Conservation (phyloP, 768 basidiomycete species). For the Pisolithus microcarpus region DNA sequence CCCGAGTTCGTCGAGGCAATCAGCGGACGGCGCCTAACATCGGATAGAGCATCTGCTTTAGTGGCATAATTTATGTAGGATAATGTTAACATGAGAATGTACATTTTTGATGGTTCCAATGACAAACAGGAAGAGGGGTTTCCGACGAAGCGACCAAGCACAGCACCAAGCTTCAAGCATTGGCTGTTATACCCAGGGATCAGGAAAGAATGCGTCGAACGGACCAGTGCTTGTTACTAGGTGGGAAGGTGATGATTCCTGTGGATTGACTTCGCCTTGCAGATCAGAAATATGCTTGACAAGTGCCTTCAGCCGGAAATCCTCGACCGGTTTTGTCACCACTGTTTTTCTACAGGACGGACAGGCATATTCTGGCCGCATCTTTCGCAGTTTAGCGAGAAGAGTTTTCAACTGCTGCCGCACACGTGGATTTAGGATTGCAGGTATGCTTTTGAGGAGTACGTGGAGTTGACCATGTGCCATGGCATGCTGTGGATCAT, state of each 20-base stretch:
- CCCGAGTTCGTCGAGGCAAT: too few relatives aligned
- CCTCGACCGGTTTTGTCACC: conserved; percentile 46
- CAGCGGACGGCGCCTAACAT: too few relatives aligned
- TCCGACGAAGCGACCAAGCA: neutral
- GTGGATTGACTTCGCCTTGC: conserved; percentile 42
- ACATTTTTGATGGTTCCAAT: too few relatives aligned
- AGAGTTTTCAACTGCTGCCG: conserved; percentile 14
- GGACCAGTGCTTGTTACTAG: conserved; percentile 15
- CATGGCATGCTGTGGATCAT: conserved; percentile 27
- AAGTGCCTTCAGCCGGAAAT: conserved; percentile 54
- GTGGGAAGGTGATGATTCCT: neutral
- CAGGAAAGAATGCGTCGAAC: conserved; percentile 44
- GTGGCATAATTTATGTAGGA: too few relatives aligned
- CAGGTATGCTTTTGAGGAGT: conserved; percentile 9
- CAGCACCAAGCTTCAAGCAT: neutral
- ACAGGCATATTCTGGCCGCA: conserved; percentile 53
- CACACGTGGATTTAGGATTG: conserved; percentile 6
- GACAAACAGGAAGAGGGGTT: too few relatives aligned
- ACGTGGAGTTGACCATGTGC: conserved; percentile 12
- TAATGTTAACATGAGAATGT: too few relatives aligned
- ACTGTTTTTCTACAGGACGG: conserved; percentile 56
- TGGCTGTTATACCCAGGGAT: conserved; percentile 2
- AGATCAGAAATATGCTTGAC: conserved; percentile 43
- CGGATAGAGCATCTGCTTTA: too few relatives aligned
- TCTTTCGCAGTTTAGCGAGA: conserved; percentile 18